Percentiles rank a stretch among this genome's conserved stretches.
These are phyloP conservation scores for Termitomyces sp. DNA, from an alignment of 768 basidiomycete species.

Conservation along the genomic window DNA sequence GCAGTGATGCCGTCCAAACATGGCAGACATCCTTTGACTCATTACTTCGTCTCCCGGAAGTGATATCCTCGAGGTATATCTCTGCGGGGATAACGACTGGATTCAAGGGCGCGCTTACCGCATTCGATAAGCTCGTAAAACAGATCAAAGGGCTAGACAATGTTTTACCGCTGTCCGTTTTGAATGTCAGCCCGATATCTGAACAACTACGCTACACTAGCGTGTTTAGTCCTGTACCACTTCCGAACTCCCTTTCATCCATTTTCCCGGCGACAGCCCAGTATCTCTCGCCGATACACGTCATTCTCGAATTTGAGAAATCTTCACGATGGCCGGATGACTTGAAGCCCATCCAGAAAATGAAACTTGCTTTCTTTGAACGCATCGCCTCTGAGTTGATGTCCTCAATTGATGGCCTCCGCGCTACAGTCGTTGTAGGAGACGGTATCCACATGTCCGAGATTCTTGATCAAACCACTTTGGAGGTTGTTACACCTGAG, in stretches of 20 bases:
- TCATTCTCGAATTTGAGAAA: constrained; percentile 87
- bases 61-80: constrained; percentile 40
- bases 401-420: constrained; percentile 42
- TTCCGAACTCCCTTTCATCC: constrained; percentile 47
- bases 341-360: constrained; percentile 84
- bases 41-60: constrained; percentile 52
- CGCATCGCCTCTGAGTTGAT: constrained; percentile 66
- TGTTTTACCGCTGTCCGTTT: constrained; percentile 71
- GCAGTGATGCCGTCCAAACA: constrained; percentile 40
- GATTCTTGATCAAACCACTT: constrained; percentile 59
- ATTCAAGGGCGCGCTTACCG: constrained; percentile 67
- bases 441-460: constrained; percentile 41
- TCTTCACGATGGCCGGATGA: constrained; percentile 96
- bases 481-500: constrained; percentile 74
- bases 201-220: constrained; percentile 79
- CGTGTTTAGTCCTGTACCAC: constrained; percentile 72
- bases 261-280: constrained; percentile 54
- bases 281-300: constrained; percentile 64
- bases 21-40: constrained; percentile 59
- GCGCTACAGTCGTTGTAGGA: constrained; percentile 55
- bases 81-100: constrained; percentile 40
- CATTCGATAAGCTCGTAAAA: constrained; percentile 77
- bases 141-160: constrained; percentile 68
- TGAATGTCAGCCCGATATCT: constrained; percentile 71
- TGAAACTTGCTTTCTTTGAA: constrained; percentile 91